These are phyloP conservation scores for Acacia crassicarpa DNA, from an alignment of 306 rosid genomes.

Conservation along the genomic window DNA sequence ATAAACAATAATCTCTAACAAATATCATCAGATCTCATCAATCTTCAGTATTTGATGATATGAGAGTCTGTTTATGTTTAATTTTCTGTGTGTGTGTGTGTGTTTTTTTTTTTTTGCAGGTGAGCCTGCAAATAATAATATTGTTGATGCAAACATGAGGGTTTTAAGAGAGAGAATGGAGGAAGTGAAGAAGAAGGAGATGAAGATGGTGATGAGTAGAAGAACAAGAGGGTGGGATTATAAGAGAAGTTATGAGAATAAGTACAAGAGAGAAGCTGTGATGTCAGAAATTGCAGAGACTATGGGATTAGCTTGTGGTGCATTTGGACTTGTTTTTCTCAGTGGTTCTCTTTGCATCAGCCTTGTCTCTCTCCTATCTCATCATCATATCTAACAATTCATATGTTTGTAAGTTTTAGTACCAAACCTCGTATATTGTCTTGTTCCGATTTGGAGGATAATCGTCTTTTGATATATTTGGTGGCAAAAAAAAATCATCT, in stretches of 20 bases:
- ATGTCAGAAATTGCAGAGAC: conserved; percentile 33
- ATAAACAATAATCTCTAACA: background rate
- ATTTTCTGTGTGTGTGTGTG: background rate
- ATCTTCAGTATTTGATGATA: background rate
- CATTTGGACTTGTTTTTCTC: conserved; percentile 53
- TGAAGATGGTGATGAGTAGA: background rate
- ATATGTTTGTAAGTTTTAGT: background rate
- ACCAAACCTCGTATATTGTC: background rate
- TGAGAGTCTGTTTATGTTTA: background rate
- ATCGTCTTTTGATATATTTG: too few relatives aligned
- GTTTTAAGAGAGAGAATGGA: conserved; percentile 46
- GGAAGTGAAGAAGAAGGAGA: conserved; percentile 43
- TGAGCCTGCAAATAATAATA: conserved; percentile 29
- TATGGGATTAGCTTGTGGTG: conserved; percentile 42
- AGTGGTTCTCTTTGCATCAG: conserved; percentile 45
- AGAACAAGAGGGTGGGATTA: conserved; percentile 41
- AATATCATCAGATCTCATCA: background rate
- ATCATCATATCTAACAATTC: background rate
- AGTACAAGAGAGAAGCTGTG: conserved; percentile 27
- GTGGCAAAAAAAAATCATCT: too few relatives aligned
- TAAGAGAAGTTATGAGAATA: conserved; percentile 27
- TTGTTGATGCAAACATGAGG: conserved; percentile 55
- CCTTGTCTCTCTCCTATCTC: conserved; percentile 38
- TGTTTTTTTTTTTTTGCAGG: conserved; percentile 43
- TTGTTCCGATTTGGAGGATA: background rate